Base-by-base conservation (phyloP, 331 rosid species). In the Prunus yedoensis region DNA sequence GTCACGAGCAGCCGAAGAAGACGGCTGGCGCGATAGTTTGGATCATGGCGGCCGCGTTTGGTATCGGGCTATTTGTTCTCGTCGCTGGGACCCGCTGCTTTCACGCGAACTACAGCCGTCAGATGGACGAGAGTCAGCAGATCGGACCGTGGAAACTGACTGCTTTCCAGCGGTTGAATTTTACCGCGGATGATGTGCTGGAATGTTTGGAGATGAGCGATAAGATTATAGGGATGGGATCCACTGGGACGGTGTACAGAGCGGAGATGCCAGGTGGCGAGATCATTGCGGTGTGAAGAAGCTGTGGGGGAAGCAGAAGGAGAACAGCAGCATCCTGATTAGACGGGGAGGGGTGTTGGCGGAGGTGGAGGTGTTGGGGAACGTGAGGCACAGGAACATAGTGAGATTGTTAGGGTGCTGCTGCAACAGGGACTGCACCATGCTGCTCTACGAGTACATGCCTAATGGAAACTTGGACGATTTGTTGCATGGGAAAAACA, bases 181-280 rank as follows among this genome's bases (percentile, higher is more conserved):
- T 92, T 88, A 84, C 97, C 82, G 97, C 94, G 46, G 99, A 92
- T 7, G 97, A 90, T 4, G 97, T 95, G 10, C 20, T 88, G 1
- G 97, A 92, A 76, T 88, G 99, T n/a, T 20, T 90, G 65, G 74
- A 91, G 3, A 83, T 80, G 83, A 85, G 97, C 0, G 89, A 90
- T 57, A 87, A 90, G 80, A 85, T 92, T 3, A 6, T 94, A 0
- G 99, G 99, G 32, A 95, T 92, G 99, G 99, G 99, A 65, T 88
- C 97, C 74, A 78, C 99, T 0, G 99, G 99, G 1, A 90, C 97
- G 0, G 99, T 95, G 2, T 95, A 88, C 56, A 87, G 84, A 2
- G 97, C 96, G 0, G 97, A 92, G 51, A 88, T 95, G 97, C 91
- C 99, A 83, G 80, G 96, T 84, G 97, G 99, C 63, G 97, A 95